These are phyloP conservation scores for Fusarium ambrosium DNA, from an alignment of 2,329 filamentous ascomycete genomes.

Conservation along the genomic window DNA sequence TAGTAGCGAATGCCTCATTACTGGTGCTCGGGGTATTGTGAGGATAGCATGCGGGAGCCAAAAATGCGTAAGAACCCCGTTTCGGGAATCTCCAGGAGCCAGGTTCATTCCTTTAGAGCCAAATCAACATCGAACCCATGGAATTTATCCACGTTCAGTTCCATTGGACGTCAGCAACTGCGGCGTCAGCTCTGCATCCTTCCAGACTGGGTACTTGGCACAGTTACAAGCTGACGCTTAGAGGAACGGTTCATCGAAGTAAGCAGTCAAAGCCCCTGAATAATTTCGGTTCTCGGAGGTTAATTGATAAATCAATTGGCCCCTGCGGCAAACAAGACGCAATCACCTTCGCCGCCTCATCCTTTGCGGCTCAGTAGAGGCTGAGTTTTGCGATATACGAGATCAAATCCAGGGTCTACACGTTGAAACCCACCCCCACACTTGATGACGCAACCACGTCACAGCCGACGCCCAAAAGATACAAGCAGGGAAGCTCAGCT, in stretches of 20 bases:
- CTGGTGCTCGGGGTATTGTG: not conserved
- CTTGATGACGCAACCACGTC: slow-evolving; percentile 35
- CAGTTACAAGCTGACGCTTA: not conserved
- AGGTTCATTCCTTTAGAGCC: not conserved
- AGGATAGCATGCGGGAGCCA: not conserved
- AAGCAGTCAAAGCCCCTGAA: not conserved
- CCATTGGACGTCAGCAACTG: not conserved
- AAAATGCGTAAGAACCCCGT: not conserved
- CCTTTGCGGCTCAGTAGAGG: slow-evolving; percentile 12
- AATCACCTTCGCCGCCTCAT: not conserved
- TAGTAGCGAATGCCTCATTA: not conserved
- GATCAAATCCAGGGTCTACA: slow-evolving; percentile 27
- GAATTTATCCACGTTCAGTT: not conserved
- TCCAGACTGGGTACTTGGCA: not conserved
- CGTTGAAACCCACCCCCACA: slow-evolving; percentile 38
- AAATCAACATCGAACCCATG: not conserved
- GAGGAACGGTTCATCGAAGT: not conserved
- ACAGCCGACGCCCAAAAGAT: slow-evolving; percentile 24
- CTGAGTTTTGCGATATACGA: slow-evolving; percentile 2
- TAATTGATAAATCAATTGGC: not conserved
- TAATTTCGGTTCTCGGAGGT: not conserved
- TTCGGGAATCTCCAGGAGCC: not conserved
- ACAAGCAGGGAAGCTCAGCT: slow-evolving; percentile 8
- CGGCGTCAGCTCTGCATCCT: not conserved
- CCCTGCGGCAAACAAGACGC: not conserved